Conservation (phyloP, 768 basidiomycete genomes). For the Amanita rimosa region DNA sequence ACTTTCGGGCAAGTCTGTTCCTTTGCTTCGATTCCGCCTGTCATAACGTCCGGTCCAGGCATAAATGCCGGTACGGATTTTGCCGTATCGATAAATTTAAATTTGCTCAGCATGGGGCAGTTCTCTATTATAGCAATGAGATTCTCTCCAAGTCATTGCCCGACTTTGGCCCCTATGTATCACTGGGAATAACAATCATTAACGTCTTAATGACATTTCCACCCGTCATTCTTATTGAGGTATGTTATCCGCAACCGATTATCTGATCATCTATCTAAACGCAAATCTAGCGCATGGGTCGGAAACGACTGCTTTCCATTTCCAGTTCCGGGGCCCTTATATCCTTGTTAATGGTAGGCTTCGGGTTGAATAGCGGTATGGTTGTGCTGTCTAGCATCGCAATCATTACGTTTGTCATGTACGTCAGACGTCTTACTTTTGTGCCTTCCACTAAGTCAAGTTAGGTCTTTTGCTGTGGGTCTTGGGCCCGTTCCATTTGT, state of each 20-base stretch:
- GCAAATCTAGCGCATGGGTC: constrained; percentile 50
- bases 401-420: constrained; percentile 78
- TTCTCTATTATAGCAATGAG: constrained; percentile 85
- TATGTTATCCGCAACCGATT: constrained; percentile 16
- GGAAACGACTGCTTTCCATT: constrained; percentile 52
- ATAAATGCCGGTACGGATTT: constrained; percentile 54
- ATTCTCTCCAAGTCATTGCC: constrained; percentile 78
- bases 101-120: constrained; percentile 22
- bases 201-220: constrained; percentile 82
- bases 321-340: constrained; percentile 58
- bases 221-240: constrained; percentile 81
- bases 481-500: constrained; percentile 91
- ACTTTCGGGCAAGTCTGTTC: constrained; percentile 43
- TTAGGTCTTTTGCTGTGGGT: constrained; percentile 81
- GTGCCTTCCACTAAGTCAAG: not conserved
- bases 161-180: constrained; percentile 69
- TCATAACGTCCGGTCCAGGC: constrained; percentile 25
- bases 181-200: constrained; percentile 73
- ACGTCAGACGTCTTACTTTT: constrained; percentile 14
- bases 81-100: not conserved
- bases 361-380: constrained; percentile 53
- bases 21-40: constrained; percentile 1
- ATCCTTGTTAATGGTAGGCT: constrained; percentile 58
- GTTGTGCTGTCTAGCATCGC: constrained; percentile 58
- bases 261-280: constrained; percentile 5